These are phyloP conservation scores for Orychophragmus violaceus DNA, from an alignment of 345 rosid species.

Conservation along the genomic window DNA sequence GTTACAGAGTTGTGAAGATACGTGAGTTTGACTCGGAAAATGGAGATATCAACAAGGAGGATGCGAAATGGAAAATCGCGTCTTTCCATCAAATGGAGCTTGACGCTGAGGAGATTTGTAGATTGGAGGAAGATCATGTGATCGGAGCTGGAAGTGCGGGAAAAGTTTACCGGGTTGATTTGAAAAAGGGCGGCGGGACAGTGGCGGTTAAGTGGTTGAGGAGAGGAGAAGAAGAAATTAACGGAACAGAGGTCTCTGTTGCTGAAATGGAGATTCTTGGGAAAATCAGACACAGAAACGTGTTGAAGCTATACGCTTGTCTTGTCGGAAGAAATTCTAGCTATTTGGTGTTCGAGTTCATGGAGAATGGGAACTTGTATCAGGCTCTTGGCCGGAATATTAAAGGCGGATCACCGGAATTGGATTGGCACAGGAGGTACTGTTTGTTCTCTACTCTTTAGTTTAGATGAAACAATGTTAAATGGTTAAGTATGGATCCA, in stretches of 20 bases:
- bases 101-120: conserved; percentile 64
- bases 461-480: too few relatives aligned
- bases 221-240: conserved; percentile 38
- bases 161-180: conserved; percentile 66
- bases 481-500: too few relatives aligned
- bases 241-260: conserved; percentile 43
- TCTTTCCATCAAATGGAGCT: conserved; percentile 64
- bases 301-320: conserved; percentile 73
- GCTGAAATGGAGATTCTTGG: conserved; percentile 82
- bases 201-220: conserved; percentile 78
- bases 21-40: conserved; percentile 25
- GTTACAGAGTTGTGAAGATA: conserved; percentile 47
- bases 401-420: conserved; percentile 50
- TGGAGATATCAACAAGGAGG: conserved; percentile 30
- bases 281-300: conserved; percentile 70
- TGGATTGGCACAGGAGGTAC: conserved; percentile 71
- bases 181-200: conserved; percentile 56
- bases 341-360: conserved; percentile 74
- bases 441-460: neutral
- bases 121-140: conserved; percentile 51
- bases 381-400: conserved; percentile 48
- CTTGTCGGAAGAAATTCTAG: conserved; percentile 52
- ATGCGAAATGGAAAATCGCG: conserved; percentile 49
- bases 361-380: conserved; percentile 74
- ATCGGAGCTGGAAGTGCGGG: conserved; percentile 86